Evolutionary conservation across 2,329 filamentous ascomycete genomes (phyloP).

Genomic region (Thelonectria blattea): DNA sequence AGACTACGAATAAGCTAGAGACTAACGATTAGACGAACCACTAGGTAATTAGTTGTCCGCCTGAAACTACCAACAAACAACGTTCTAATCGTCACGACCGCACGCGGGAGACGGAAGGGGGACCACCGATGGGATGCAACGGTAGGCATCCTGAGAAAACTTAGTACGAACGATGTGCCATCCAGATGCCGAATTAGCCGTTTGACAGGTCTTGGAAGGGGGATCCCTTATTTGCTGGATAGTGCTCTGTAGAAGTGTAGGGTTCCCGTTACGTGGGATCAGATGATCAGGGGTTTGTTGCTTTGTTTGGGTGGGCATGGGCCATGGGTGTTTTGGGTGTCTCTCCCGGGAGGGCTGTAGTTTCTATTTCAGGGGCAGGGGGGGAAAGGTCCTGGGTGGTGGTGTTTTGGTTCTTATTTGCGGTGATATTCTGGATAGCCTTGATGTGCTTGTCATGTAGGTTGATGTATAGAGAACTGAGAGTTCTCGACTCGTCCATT

Average conservation of each 20-base stretch:
- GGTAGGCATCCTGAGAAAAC: not conserved
- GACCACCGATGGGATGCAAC: not conserved
- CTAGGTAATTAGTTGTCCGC: not conserved
- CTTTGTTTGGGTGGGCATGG: not conserved
- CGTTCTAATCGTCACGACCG: not conserved
- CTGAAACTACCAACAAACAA: not conserved
- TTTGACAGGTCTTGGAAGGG: conserved; percentile 2
- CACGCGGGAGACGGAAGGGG: not conserved
- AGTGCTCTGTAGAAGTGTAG: not conserved
- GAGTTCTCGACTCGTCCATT: too few relatives aligned
- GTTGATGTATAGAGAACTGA: too few relatives aligned
- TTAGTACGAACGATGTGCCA: too few relatives aligned
- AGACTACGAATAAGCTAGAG: too few relatives aligned
- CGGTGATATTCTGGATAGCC: too few relatives aligned
- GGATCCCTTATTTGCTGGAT: not conserved
- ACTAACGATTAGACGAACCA: too few relatives aligned
- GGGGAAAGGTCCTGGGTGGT: too few relatives aligned
- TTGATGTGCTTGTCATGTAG: too few relatives aligned
- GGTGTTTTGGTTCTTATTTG: not conserved
- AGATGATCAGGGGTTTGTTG: conserved; percentile 11
- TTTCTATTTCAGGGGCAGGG: not conserved
- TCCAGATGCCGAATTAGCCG: conserved; percentile 9
- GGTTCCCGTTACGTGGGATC: conserved; percentile 9
- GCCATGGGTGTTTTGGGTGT: too few relatives aligned
- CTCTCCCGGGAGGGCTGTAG: not conserved